These are phyloP conservation scores for Postia placenta DNA, from an alignment of 768 basidiomycete species.

Conservation along the genomic window DNA sequence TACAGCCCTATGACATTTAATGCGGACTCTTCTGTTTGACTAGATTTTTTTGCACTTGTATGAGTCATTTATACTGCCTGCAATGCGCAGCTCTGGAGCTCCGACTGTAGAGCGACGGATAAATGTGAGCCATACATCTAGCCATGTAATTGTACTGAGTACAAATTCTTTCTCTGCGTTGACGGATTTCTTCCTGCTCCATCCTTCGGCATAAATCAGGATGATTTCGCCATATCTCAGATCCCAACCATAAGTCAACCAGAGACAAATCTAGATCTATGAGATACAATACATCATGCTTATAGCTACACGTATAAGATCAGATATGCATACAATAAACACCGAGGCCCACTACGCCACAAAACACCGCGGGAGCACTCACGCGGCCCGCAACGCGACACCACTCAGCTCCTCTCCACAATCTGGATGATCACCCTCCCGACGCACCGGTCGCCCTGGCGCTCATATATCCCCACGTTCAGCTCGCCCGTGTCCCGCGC, in stretches of 20 bases:
- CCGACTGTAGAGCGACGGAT: too few species aligned
- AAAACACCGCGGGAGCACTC: slow-evolving; percentile 11
- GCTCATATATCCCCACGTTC: slow-evolving; percentile 49
- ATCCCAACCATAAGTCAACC: not conserved
- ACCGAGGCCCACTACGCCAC: not conserved
- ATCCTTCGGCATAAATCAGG: too few species aligned
- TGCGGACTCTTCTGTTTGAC: too few species aligned
- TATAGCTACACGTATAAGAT: not conserved
- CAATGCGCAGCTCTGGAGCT: too few species aligned
- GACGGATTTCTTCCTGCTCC: too few species aligned
- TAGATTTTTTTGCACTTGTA: too few species aligned
- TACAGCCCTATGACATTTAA: too few species aligned
- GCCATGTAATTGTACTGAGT: too few species aligned
- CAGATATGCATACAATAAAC: not conserved
- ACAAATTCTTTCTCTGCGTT: too few species aligned
- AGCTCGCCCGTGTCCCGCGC: slow-evolving; percentile 47
- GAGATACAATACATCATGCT: not conserved
- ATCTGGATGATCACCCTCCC: slow-evolving; percentile 55
- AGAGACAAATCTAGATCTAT: slow-evolving; percentile 3
- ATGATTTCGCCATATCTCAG: too few species aligned
- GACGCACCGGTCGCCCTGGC: slow-evolving; percentile 44
- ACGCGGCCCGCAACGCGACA: not conserved
- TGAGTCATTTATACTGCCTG: too few species aligned
- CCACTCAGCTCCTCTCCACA: slow-evolving; percentile 27
- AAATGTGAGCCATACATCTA: too few species aligned